Evolutionary conservation across 1,284 basidiomycete species (phyloP).

Genomic region (Athelia sp.): DNA sequence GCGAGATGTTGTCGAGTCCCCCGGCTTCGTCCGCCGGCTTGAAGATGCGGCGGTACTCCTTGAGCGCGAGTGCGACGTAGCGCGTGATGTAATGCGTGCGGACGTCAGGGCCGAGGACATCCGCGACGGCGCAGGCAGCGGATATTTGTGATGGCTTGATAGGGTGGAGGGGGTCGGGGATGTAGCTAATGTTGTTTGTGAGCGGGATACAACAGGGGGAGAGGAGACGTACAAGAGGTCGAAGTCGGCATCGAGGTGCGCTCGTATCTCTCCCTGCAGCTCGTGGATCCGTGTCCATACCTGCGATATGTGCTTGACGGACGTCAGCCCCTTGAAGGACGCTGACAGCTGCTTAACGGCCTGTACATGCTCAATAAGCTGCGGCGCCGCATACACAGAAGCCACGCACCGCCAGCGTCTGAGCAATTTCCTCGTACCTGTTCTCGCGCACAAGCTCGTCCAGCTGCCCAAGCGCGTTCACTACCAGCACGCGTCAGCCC

Average conservation of each 20-base stretch:
- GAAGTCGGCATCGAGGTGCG: conserved; percentile 82
- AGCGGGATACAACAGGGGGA: not conserved
- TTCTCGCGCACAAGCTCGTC: conserved; percentile 74
- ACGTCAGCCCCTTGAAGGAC: conserved; percentile 72
- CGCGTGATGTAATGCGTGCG: conserved; percentile 81
- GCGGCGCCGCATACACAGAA: conserved; percentile 6
- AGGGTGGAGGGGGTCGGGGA: conserved; percentile 70
- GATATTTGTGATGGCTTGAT: conserved; percentile 60
- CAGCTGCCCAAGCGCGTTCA: conserved; percentile 78
- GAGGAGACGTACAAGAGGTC: conserved; percentile 72
- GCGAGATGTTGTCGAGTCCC: conserved; percentile 91
- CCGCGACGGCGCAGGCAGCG: conserved; percentile 81
- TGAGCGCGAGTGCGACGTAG: conserved; percentile 86
- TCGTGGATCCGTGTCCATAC: conserved; percentile 78
- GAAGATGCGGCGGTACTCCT: conserved; percentile 97
- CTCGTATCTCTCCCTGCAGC: conserved; percentile 71
- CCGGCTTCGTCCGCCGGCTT: conserved; percentile 89
- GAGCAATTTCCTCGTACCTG: conserved; percentile 80
- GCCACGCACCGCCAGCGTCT: conserved; percentile 65
- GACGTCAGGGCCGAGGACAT: conserved; percentile 82
- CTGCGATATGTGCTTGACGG: conserved; percentile 71
- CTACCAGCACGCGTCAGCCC: conserved; percentile 32
- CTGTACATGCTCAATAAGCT: conserved; percentile 29
- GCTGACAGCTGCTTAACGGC: conserved; percentile 84
- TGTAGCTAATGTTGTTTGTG: conserved; percentile 47